Base-by-base conservation (phyloP, 2,329 filamentous ascomycete species). In the Aspergillus fijiensis region DNA sequence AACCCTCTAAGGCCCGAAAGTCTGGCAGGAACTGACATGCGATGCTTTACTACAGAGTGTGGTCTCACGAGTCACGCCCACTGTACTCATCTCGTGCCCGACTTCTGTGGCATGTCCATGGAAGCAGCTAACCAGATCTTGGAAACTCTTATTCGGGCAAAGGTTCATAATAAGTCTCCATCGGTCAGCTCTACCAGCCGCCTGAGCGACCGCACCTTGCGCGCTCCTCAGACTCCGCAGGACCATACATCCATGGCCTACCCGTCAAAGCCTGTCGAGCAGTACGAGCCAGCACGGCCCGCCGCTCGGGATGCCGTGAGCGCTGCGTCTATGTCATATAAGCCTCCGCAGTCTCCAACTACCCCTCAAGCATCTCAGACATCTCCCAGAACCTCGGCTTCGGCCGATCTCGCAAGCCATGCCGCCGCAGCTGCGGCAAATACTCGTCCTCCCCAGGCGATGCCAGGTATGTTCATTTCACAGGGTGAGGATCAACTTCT, bases 71-170 rank as follows among this genome's bases (percentile, higher is more conserved):
- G 91, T 63, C 95, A 99, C 77, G 89, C 92, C 21, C 85, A 90
- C 60, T 99, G 95, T 77, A 91, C 92, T 21, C 95, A 99, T 77
- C 86, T 99, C 67, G 94, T 99, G 33, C 95, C 95, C 21, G 95
- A 99, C 76, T 99, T 99, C 79, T 99, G 95, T 75, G 95, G 95
- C 68, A 99, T 99, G 92, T 96, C 92, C 29, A 98, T 98, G 95
- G 90, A 95, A 59, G 90, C 91, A 42, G 95, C 95, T 49, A 98
- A 97, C 75, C 88, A 96, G 72, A 97, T 99, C 65, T 77, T 98
- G 57, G 89, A 92, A 65, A 91, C 93, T 53, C 90, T 97, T 68
- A 87, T 91, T 71, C 87, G 87, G 53, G 88, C 90, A 61, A 96
- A 93, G 78, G 86, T 87, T 72, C 85, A 87, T 82, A 89, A 77